phyloP scores from a whole-genome alignment of 805 yeast genomes.

The Candida chauliodis region DNA sequence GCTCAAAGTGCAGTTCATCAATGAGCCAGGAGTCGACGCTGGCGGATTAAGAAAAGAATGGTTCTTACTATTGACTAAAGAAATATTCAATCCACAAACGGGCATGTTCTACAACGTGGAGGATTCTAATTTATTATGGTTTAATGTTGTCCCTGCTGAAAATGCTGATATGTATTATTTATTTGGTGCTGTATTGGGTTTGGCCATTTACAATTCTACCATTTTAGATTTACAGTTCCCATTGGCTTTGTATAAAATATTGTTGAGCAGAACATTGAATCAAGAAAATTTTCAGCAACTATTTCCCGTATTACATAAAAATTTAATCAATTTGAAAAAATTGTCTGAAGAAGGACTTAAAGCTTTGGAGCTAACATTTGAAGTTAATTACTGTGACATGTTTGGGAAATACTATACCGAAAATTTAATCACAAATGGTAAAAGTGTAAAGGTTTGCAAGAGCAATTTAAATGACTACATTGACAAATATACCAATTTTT shows the following conservation, averaged over 20 bases:
- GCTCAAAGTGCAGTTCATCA: conserved; percentile 71
- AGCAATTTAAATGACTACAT: conserved; percentile 61
- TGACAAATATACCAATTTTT: conserved; percentile 56
- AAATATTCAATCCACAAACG: conserved; percentile 63
- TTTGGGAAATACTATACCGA: conserved; percentile 41
- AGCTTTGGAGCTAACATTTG: conserved; percentile 55
- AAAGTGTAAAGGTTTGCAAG: conserved; percentile 49
- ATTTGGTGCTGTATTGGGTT: conserved; percentile 82
- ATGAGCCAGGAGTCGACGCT: conserved; percentile 92
- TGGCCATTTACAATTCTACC: conserved; percentile 88
- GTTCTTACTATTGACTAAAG: conserved; percentile 73
- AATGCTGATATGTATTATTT: conserved; percentile 59
- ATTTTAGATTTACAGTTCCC: conserved; percentile 82
- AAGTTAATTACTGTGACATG: conserved; percentile 51
- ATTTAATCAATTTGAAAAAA: conserved; percentile 27
- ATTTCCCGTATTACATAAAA: conserved; percentile 59
- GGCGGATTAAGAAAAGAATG: conserved; percentile 95
- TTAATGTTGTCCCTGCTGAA: conserved; percentile 47
- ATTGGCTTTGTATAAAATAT: conserved; percentile 66
- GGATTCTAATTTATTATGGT: conserved; percentile 76
- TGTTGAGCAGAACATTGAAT: conserved; percentile 52
- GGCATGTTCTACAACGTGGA: conserved; percentile 66
- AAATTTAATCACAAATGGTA: conserved; percentile 61
- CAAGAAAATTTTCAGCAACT: conserved; percentile 65
- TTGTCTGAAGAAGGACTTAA: conserved; percentile 28